These are phyloP conservation scores for Ensete glaucum DNA, from an alignment of 176 grass and related monocot genomes.

Conservation along the genomic window DNA sequence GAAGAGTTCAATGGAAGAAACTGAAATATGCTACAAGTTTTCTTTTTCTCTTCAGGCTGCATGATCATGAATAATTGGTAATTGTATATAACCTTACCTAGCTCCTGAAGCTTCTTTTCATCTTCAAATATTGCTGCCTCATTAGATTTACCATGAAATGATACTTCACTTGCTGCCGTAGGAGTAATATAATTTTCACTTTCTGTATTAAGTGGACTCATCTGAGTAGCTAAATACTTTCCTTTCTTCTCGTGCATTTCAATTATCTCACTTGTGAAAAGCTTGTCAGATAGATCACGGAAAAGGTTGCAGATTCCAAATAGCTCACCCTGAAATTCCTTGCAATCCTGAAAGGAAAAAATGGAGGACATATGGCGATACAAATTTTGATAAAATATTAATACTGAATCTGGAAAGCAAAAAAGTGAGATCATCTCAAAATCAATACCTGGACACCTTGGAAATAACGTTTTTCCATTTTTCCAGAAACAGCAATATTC, in stretches of 20 bases:
- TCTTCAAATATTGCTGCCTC: slow-evolving; percentile 21
- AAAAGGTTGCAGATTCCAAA: slow-evolving; percentile 99
- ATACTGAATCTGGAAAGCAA: slow-evolving; percentile 17
- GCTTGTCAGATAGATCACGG: slow-evolving; percentile 80
- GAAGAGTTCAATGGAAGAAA: not conserved
- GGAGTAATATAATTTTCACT: slow-evolving; percentile 37
- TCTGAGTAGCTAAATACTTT: slow-evolving; percentile 30
- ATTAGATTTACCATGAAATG: slow-evolving; percentile 8
- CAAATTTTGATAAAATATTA: not conserved
- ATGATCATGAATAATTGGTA: not conserved
- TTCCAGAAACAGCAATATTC: slow-evolving; percentile 93
- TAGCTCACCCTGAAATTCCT: slow-evolving; percentile 92
- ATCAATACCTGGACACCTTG: slow-evolving; percentile 85
- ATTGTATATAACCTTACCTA: slow-evolving; percentile 29
- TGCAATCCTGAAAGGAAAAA: slow-evolving; percentile 53
- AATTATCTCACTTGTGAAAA: slow-evolving; percentile 95
- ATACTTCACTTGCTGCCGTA: slow-evolving; percentile 12
- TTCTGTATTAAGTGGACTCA: slow-evolving; percentile 33
- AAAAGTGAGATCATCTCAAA: not conserved
- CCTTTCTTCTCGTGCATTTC: slow-evolving; percentile 88
- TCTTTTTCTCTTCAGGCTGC: not conserved
- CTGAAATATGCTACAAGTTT: not conserved
- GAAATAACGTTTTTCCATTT: slow-evolving; percentile 89
- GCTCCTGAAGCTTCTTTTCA: slow-evolving; percentile 31
- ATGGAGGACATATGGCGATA: not conserved